phyloP scores from a whole-genome alignment of 345 rosid species.

The Rhizophora mangle region DNA sequence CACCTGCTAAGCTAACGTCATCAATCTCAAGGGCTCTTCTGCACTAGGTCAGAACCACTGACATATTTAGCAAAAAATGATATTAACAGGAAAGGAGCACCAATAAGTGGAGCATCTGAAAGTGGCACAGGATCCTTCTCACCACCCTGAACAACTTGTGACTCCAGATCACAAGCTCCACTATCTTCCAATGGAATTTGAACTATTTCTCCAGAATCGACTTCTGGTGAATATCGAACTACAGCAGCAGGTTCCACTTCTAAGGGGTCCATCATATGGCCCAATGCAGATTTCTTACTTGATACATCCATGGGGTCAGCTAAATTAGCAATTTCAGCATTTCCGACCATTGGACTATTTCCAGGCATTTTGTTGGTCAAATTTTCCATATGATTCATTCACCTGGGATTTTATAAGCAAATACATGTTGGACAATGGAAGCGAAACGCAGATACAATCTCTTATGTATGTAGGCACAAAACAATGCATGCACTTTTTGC shows the following conservation, averaged over 20 bases:
- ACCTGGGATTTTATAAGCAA: constrained; percentile 45
- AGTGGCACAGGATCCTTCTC: constrained; percentile 35
- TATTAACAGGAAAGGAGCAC: constrained; percentile 81
- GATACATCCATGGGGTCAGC: constrained; percentile 22
- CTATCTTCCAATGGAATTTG: constrained; percentile 61
- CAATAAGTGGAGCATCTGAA: constrained; percentile 71
- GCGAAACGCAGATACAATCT: background rate
- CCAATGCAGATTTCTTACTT: constrained; percentile 20
- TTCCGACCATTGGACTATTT: constrained; percentile 13
- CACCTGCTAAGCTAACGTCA: constrained; percentile 3
- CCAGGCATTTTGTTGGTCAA: constrained; percentile 37
- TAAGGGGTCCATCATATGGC: constrained; percentile 30
- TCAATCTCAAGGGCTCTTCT: constrained; percentile 28
- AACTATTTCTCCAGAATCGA: constrained; percentile 54
- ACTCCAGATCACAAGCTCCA: constrained; percentile 45
- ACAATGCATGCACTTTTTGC: background rate
- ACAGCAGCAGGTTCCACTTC: constrained; percentile 36
- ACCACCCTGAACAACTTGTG: constrained; percentile 28
- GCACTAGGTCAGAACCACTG: constrained; percentile 82
- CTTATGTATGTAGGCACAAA: background rate
- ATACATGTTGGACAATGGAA: background rate
- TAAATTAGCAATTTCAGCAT: constrained; percentile 13
- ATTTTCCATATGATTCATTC: constrained; percentile 58
- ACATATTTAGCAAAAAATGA: constrained; percentile 81
- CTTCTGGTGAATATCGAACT: constrained; percentile 31